Base-by-base conservation (phyloP, 176 grass and related monocot species). In the Eleusine indica region DNA sequence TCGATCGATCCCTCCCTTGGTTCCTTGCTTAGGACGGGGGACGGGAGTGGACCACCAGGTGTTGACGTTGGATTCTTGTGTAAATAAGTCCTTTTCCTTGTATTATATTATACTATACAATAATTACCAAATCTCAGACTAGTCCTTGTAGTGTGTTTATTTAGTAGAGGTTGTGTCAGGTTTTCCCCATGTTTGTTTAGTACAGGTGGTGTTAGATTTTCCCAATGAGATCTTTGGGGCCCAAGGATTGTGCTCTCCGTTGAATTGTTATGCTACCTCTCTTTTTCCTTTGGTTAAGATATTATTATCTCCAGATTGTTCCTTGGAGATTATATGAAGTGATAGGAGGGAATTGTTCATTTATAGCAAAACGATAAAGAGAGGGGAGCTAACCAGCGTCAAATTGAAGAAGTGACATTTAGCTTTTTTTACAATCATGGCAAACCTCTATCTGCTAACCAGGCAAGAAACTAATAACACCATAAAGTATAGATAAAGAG, bases 51-150 rank as follows among this genome's bases (percentile, higher is more conserved):
- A 58, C 79, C 51, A 58, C 79, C 51, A 58, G 47, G 49, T 70
- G 79, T 60, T 81, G 75, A 44, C n/a, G 66, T 81, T 81, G 84
- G 76, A 74, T 81, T 75, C 78, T 81, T 22, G 38, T 71, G 66
- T 8, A 54, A 29, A 70, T 70, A 28, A 19, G 54, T 28, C 35
- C 17, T 57, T 57, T 56, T 70, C 40, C 25, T 58, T 18, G 21
- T 69, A 25, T 4, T 42, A 5, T 12, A 57, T 21, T 57, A 57
- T 42, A 10, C 1, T 58, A 63, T 13, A 48, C 11, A 40, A 70
- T 13, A 81, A 81, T 57, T 57, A 21, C 13, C 14, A 42, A 67
- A 74, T 73, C n/a, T 58, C 37, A 4, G 39, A 57, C 7, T 81
- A 21, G 19, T 4, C 7, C 52, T 1, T 35, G 32, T 10, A 10